Percentiles rank a stretch among this genome's conserved stretches.
phyloP scores from a whole-genome alignment of 2,329 filamentous ascomycete species.

The Rhinocladiella mackenziei region DNA sequence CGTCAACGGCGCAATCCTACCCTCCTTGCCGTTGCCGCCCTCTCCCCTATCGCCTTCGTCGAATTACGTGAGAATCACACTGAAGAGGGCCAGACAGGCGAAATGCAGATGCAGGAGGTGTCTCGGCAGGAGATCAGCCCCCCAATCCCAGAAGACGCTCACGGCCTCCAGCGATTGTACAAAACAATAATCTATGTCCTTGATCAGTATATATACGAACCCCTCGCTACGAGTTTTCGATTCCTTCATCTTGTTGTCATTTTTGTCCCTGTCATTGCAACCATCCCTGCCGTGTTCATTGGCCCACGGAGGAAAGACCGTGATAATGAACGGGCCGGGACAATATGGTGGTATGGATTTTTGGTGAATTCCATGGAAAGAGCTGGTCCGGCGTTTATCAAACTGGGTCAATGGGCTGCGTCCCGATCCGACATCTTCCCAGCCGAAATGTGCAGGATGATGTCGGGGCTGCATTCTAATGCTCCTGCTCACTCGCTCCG shows the following conservation, averaged over 20 bases:
- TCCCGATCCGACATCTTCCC: constrained; percentile 96
- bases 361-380: constrained; percentile 85
- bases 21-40: constrained; percentile 42
- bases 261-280: constrained; percentile 82
- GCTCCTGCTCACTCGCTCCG: constrained; percentile 85
- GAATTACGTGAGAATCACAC: constrained; percentile 51
- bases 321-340: constrained; percentile 73
- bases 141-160: constrained; percentile 59
- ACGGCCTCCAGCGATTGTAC: constrained; percentile 55
- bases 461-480: constrained; percentile 93
- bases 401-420: constrained; percentile 98
- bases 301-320: constrained; percentile 60
- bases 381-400: constrained; percentile 94
- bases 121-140: constrained; percentile 75
- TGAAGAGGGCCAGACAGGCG: constrained; percentile 61
- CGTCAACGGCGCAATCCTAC: constrained; percentile 29
- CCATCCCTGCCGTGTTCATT: constrained; percentile 76
- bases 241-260: constrained; percentile 83
- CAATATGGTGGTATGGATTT: constrained; percentile 91
- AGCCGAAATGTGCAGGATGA: constrained; percentile 80
- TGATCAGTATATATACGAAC: constrained; percentile 63
- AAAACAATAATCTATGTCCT: constrained; percentile 62
- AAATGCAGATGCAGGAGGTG: constrained; percentile 79
- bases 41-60: constrained; percentile 58
- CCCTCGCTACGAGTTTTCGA: constrained; percentile 78